Conservation (phyloP, 2,329 filamentous ascomycete genomes). For the Bretziella fagacearum region DNA sequence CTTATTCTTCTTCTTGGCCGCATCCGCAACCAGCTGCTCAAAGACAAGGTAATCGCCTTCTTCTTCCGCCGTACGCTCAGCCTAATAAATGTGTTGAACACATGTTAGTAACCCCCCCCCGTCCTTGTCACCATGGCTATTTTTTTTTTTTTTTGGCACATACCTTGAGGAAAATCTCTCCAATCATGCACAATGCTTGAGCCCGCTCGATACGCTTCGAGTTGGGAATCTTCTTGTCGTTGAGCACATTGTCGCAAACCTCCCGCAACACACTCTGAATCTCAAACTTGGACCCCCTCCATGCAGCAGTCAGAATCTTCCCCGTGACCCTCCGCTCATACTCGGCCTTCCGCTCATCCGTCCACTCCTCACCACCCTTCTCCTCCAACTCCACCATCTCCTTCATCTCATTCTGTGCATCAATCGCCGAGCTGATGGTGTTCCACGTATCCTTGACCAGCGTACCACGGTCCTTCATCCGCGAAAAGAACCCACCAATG, state of each 20-base stretch:
- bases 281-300: conserved; percentile 93
- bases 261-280: conserved; percentile 91
- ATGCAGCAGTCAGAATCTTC: conserved; percentile 93
- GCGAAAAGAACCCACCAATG: conserved; percentile 84
- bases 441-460: conserved; percentile 98
- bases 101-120: conserved; percentile 15
- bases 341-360: conserved; percentile 88
- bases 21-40: conserved; percentile 92
- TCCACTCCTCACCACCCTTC: conserved; percentile 92
- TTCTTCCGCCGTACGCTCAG: conserved; percentile 78
- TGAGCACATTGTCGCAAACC: conserved; percentile 77
- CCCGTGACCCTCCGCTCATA: conserved; percentile 92
- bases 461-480: conserved; percentile 90
- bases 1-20: conserved; percentile 81
- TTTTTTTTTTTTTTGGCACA: too few species aligned
- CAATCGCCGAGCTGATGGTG: conserved; percentile 88
- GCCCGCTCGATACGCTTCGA: conserved; percentile 81
- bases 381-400: conserved; percentile 96
- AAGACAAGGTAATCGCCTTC: conserved; percentile 98
- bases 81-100: too few species aligned
- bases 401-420: conserved; percentile 96
- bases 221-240: conserved; percentile 60
- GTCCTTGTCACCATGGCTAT: too few species aligned
- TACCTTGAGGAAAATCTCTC: conserved; percentile 80
- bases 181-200: conserved; percentile 73